Evolutionary conservation across 305 asterid species (phyloP).

Genomic region (Fraxinus sp.): DNA sequence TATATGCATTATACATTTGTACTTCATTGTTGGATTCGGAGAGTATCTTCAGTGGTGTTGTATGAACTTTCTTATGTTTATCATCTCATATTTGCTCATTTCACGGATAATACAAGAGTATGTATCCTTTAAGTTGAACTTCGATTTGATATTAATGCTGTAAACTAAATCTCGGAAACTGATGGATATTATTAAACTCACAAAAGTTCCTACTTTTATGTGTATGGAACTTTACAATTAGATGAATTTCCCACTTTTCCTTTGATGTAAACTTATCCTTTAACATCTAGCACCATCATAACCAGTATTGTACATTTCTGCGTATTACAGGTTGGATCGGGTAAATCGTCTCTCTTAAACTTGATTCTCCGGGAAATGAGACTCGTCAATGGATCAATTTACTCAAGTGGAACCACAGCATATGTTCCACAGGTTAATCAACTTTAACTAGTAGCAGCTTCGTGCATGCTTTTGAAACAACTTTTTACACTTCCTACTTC

Average conservation of each 20-base stretch:
- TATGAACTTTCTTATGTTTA: neutral
- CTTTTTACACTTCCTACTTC: constrained; percentile 18
- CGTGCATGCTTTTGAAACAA: constrained; percentile 11
- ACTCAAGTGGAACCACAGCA: constrained; percentile 57
- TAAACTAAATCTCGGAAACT: neutral
- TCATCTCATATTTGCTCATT: constrained; percentile 2
- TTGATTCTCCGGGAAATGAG: constrained; percentile 74
- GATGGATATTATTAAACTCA: neutral
- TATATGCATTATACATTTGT: constrained; percentile 2
- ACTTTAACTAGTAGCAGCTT: constrained; percentile 19
- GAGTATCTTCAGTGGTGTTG: neutral
- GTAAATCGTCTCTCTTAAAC: constrained; percentile 86
- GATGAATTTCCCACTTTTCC: neutral
- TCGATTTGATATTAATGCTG: neutral
- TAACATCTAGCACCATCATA: neutral
- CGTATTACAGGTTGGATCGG: constrained; percentile 83
- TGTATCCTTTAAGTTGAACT: neutral
- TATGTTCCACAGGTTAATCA: constrained; percentile 87
- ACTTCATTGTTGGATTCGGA: constrained; percentile 1
- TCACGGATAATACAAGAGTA: neutral
- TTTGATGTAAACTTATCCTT: neutral
- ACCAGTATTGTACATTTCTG: neutral
- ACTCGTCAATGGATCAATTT: constrained; percentile 57
- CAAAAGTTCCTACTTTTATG: neutral
- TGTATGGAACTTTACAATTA: neutral